Percentiles rank a stretch among this genome's conserved stretches.
Evolutionary conservation across 2,329 filamentous ascomycete genomes (phyloP).

Genomic region (Curvularia sp.): DNA sequence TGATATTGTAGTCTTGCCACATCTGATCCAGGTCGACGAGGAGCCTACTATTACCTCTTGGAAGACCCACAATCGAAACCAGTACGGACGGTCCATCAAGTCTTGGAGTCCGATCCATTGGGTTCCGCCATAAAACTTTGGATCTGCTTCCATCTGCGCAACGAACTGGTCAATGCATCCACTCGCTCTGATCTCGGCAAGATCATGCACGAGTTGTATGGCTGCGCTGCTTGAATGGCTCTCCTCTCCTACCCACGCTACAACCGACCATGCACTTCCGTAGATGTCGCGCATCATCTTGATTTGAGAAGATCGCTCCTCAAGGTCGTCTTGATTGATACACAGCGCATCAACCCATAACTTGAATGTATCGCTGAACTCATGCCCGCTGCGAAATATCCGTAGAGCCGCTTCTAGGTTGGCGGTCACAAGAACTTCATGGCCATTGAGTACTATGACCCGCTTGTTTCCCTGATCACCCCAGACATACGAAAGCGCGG

Average conservation of each 20-base stretch:
- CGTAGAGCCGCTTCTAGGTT: not conserved
- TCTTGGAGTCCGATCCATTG: not conserved
- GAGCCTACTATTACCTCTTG: constrained; percentile 1
- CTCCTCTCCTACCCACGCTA: constrained; percentile 1
- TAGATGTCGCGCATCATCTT: constrained; percentile 2
- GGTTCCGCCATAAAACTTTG: not conserved
- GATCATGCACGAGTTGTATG: not conserved
- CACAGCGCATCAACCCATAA: constrained; percentile 2
- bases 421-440: not conserved
- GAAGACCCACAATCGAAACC: constrained; percentile 2
- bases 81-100: constrained; percentile 1
- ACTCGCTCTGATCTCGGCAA: not conserved
- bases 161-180: not conserved
- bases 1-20: not conserved
- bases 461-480: not conserved
- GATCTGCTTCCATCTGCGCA: not conserved
- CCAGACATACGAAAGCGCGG: not conserved
- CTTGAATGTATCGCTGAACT: not conserved
- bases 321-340: constrained; percentile 1
- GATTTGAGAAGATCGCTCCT: not conserved
- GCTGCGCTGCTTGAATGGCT: not conserved
- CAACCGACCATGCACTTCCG: constrained; percentile 3
- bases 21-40: not conserved
- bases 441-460: not conserved
- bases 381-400: not conserved